Evolutionary conservation across 345 rosid species (phyloP), one percentile per base, ranked within the genome.

Genomic region (Clausena lansium): DNA sequence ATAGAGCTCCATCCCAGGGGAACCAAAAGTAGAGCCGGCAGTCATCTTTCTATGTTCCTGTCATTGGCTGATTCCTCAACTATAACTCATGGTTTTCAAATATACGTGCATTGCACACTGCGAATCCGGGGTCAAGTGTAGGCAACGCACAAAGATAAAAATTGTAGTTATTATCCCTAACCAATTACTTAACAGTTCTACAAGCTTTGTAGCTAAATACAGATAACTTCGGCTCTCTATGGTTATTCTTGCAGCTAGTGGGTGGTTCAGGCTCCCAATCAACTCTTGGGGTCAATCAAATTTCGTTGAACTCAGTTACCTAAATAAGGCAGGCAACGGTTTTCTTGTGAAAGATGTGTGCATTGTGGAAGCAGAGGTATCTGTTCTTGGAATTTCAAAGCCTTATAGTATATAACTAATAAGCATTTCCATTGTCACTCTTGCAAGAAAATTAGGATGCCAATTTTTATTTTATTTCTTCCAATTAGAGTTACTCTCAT

Each of bases 261-360:
- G 67, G 70, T 85, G 85, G 89, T 82, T 86, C 75, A 79, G 76
- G 58, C 68, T 80, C 24, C 67, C 86, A 15, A 84, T 66, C 45
- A n/a, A 1, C 55, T 76, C 81, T 67, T 35, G 33, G 5, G 88
- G 89, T 66, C 77, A 83, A 89, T 28, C 60, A 41, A 76, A 61
- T 74, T 88, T 76, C 63, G 30, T 80, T 24, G 63, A 84, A 8
- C 72, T 70, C 3, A 58, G 25, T 13, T 52, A 20, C 36, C 78
- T 88, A 28, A 5, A 70, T 38, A 19, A 22, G 6, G 28, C 79
- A 0, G 60, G 65, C 25, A 19, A 54, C 17, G 83, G 85, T 25
- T 78, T 52, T n/a, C n/a, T 66, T 78, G 84, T 89, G 30, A 57
- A 41, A 76, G 66, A 76, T 88, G 73, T 61, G 30, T 22, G 83